Conservation (phyloP, 164 flowering plant species). For the Sedum album region DNA sequence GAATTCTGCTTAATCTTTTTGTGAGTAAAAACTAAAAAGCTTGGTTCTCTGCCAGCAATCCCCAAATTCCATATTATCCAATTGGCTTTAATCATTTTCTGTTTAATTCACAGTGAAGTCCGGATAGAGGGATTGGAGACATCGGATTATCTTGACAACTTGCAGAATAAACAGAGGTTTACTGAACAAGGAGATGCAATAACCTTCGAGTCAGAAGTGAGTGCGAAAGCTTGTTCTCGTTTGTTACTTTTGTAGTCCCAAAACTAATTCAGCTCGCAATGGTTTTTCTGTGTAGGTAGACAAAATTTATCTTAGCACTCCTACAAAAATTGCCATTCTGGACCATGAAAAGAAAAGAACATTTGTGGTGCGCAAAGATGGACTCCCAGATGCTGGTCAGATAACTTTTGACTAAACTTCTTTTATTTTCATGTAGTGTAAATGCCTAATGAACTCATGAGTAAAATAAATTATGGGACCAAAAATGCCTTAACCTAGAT, state of each 20-base stretch:
- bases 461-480: background rate
- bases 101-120: slow-evolving; percentile 62
- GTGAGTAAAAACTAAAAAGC: background rate
- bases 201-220: slow-evolving; percentile 76
- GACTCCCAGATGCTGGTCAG: slow-evolving; percentile 70
- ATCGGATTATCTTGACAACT: slow-evolving; percentile 79
- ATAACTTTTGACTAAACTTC: background rate
- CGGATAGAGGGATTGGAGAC: slow-evolving; percentile 94
- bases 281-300: slow-evolving; percentile 31
- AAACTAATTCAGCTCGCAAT: slow-evolving; percentile 10
- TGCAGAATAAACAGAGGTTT: slow-evolving; percentile 59
- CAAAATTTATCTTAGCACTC: slow-evolving; percentile 67
- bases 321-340: slow-evolving; percentile 80
- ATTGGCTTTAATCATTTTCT: slow-evolving; percentile 10
- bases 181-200: slow-evolving; percentile 97
- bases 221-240: slow-evolving; percentile 12
- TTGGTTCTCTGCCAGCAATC: background rate
- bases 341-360: slow-evolving; percentile 93
- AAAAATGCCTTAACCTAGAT: background rate
- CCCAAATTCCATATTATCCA: background rate
- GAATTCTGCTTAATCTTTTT: background rate
- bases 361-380: slow-evolving; percentile 65
- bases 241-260: background rate
- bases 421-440: background rate
- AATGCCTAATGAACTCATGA: background rate